Conservation (phyloP, 176 grass and related monocot genomes). For the Aegilops longissima region DNA sequence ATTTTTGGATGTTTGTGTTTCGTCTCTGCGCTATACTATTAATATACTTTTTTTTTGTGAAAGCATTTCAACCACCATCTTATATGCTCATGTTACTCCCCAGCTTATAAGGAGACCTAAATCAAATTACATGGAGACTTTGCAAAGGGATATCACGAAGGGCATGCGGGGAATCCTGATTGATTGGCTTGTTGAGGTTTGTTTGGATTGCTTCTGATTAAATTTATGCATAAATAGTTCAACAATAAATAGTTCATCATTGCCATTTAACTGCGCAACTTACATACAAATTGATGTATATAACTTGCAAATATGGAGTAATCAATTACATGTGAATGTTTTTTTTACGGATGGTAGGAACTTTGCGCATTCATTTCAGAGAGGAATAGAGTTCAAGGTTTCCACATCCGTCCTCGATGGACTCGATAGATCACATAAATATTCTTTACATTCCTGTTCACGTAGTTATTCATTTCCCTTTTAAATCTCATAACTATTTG, state of each 20-base stretch:
- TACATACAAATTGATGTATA: constrained; percentile 5
- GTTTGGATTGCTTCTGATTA: not conserved
- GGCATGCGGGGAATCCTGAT: constrained; percentile 62
- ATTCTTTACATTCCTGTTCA: not conserved
- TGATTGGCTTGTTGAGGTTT: constrained; percentile 83
- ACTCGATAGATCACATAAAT: not conserved
- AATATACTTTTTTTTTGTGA: not conserved
- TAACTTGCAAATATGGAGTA: not conserved
- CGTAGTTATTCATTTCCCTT: not conserved
- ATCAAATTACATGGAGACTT: constrained; percentile 46
- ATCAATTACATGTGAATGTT: not conserved
- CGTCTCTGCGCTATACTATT: constrained; percentile 11
- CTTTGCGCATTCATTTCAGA: not conserved
- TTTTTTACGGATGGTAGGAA: not conserved
- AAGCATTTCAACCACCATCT: constrained; percentile 16
- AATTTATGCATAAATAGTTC: not conserved
- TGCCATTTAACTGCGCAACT: not conserved
- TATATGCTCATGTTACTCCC: constrained; percentile 23
- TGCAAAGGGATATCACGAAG: constrained; percentile 44
- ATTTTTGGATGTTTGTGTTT: constrained; percentile 16
- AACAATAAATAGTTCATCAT: not conserved
- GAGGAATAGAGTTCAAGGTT: not conserved
- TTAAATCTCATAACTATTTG: constrained; percentile 7
- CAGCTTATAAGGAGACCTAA: constrained; percentile 54
- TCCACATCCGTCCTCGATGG: not conserved